Base-by-base conservation (phyloP, 2,329 filamentous ascomycete genomes). In the Stachybotrys elegans region DNA sequence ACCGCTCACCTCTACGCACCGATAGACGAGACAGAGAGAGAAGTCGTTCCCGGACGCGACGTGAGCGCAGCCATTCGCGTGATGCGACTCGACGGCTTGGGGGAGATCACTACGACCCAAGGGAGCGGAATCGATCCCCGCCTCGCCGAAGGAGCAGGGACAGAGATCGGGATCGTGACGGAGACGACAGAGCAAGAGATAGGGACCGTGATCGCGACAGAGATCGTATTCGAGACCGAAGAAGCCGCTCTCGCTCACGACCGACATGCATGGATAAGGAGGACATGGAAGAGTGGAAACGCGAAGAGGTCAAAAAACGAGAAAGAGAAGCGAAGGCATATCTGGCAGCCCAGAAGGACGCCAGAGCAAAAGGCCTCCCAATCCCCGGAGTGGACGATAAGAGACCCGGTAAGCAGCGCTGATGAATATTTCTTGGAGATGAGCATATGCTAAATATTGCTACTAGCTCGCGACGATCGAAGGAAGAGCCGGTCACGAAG, bases 321-420 rank as follows among this genome's bases (percentile, higher is more conserved):
- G 79, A 83, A 57, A 74, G 74, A 49, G 79, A 83, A 59, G 81
- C 81, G 31, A 83, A 81, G 57, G 78, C 78, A 5, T 84, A 83
- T 52, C 65, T 83, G 29, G 78, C 78, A 6, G 78, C 78, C 3
- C 78, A 81, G 52, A 75, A 77, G 48, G 78, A 82, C 51, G 79
- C 79, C 23, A 70, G 76, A 22, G 72, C 72, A 39, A 82, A 82
- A 56, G 78, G 78, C 8, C 58, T 80, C 32, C 76, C 78, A 2
- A 62, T 79, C 17, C 76, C 77, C 1, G 75, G 76, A n/a, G 65
- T 79, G n/a, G 74, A 79, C 43, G 76, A 79, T 51, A 72, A 68
- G 67, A 65, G 48, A 68, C 64, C 41, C 69, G 67, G 16, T 72
- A 75, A 65, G 73, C 43, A 9, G 25, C 9, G 14, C 25, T 29